Percentiles rank a stretch among this genome's conserved stretches.
Conservation (phyloP, 2,329 filamentous ascomycete genomes). For the Pezicula carpinea region DNA sequence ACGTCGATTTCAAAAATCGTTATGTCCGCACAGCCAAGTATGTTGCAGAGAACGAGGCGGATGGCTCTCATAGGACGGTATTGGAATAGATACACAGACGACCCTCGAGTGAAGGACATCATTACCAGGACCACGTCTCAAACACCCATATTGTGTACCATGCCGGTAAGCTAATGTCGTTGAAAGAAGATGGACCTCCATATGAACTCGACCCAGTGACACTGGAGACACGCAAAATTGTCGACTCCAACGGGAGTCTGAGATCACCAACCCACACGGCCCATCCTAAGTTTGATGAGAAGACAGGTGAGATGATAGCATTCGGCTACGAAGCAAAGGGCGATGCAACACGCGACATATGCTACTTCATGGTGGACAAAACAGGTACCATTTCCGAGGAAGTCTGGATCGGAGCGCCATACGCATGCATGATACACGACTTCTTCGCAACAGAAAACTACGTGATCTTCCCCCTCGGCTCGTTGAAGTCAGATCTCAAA, state of each 20-base stretch:
- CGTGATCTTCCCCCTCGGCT: too few relatives aligned
- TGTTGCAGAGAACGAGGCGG: constrained; percentile 15
- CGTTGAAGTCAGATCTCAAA: background rate
- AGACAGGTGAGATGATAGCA: constrained; percentile 45
- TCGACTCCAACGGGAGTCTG: constrained; percentile 45
- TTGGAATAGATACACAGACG: constrained; percentile 51
- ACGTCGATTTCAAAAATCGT: constrained; percentile 17
- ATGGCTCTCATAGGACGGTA: constrained; percentile 42
- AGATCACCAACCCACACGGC: constrained; percentile 42
- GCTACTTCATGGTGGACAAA: constrained; percentile 38
- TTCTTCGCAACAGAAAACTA: constrained; percentile 42
- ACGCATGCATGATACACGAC: constrained; percentile 48
- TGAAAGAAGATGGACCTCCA: constrained; percentile 48
- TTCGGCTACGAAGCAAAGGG: constrained; percentile 45
- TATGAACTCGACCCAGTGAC: constrained; percentile 42
- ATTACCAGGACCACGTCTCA: constrained; percentile 38
- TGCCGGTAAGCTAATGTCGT: constrained; percentile 46
- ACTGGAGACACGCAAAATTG: constrained; percentile 41
- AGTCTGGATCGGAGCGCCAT: constrained; percentile 41
- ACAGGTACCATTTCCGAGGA: constrained; percentile 39
- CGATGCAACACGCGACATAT: constrained; percentile 39
- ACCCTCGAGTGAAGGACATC: constrained; percentile 46
- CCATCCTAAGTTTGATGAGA: constrained; percentile 47
- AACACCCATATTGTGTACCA: constrained; percentile 57
- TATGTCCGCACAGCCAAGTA: constrained; percentile 27